A percentile compares a stretch with the other conserved stretches of the same genome.
phyloP scores from a whole-genome alignment of 257 asterid genomes.

The Voacanga thouarsii region DNA sequence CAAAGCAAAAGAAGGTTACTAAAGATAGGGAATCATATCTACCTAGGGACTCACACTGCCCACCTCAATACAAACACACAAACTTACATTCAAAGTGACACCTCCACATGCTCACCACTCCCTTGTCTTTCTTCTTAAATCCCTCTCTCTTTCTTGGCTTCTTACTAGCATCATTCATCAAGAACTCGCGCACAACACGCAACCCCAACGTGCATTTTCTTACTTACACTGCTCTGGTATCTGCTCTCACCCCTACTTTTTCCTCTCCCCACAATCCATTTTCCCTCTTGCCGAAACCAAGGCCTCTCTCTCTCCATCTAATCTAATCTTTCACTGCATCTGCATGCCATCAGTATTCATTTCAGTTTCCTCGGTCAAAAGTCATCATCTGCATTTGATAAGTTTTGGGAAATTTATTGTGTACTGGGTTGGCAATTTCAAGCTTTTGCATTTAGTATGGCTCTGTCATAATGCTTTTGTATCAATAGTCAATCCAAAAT shows the following conservation, averaged over 20 bases:
- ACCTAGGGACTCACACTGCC: slow-evolving; percentile 17
- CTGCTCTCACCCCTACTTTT: slow-evolving; percentile 8
- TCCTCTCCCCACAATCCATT: background rate
- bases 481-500: background rate
- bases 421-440: background rate
- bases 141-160: background rate
- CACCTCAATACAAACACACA: slow-evolving; percentile 8
- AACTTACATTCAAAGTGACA: slow-evolving; percentile 8
- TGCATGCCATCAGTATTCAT: slow-evolving; percentile 9
- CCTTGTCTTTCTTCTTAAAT: background rate
- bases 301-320: background rate
- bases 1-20: background rate
- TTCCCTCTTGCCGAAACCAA: slow-evolving; percentile 17
- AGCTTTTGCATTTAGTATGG: slow-evolving; percentile 4
- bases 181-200: slow-evolving; percentile 32
- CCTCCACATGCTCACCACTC: slow-evolving; percentile 6
- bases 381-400: slow-evolving; percentile 18
- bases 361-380: slow-evolving; percentile 12
- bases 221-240: slow-evolving; percentile 11
- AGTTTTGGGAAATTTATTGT: background rate
- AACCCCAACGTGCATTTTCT: slow-evolving; percentile 19
- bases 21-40: slow-evolving; percentile 24
- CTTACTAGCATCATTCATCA: background rate
- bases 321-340: background rate
- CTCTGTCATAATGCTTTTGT: background rate